A percentile compares a stretch with the other conserved stretches of the same genome.
These are phyloP conservation scores for Nadsonia fulvescens DNA, from an alignment of 805 yeast genomes.

Conservation along the genomic window DNA sequence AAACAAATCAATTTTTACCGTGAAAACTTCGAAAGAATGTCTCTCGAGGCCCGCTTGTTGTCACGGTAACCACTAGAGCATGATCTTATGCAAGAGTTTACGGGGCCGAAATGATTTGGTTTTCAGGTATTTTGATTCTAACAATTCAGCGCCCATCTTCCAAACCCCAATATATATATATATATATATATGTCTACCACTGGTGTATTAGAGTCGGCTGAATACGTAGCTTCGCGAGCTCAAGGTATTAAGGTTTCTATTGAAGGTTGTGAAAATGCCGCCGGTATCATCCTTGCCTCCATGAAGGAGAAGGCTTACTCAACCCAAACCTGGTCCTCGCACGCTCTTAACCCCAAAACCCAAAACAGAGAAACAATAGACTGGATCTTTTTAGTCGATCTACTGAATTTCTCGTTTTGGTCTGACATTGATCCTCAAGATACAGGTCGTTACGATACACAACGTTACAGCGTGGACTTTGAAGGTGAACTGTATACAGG, in stretches of 20 bases:
- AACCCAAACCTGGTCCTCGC: constrained; percentile 21
- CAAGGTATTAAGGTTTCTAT: constrained; percentile 16
- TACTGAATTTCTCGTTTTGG: constrained; percentile 28
- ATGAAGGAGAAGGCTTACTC: constrained; percentile 18
- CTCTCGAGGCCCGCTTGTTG: too few species aligned
- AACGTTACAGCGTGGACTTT: constrained; percentile 20
- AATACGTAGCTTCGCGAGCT: constrained; percentile 14
- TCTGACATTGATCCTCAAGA: constrained; percentile 19
- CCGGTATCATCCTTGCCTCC: constrained; percentile 12
- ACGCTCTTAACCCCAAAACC: constrained; percentile 18
- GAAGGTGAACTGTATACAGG: constrained; percentile 22
- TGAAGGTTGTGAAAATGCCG: constrained; percentile 17
- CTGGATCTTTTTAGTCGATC: constrained; percentile 26
- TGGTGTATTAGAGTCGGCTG: constrained; percentile 15
- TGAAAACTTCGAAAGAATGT: too few species aligned
- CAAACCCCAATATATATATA: too few species aligned
- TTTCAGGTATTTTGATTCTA: too few species aligned
- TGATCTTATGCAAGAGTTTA: too few species aligned
- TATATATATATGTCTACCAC: too few species aligned
- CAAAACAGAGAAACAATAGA: constrained; percentile 11
- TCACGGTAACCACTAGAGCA: too few species aligned
- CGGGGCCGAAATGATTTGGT: too few species aligned
- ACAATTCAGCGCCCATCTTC: too few species aligned
- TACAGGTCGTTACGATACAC: constrained; percentile 15
- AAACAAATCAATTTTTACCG: too few species aligned